phyloP scores from a whole-genome alignment of 2,329 filamentous ascomycete species.

The Blumeria graminis region DNA sequence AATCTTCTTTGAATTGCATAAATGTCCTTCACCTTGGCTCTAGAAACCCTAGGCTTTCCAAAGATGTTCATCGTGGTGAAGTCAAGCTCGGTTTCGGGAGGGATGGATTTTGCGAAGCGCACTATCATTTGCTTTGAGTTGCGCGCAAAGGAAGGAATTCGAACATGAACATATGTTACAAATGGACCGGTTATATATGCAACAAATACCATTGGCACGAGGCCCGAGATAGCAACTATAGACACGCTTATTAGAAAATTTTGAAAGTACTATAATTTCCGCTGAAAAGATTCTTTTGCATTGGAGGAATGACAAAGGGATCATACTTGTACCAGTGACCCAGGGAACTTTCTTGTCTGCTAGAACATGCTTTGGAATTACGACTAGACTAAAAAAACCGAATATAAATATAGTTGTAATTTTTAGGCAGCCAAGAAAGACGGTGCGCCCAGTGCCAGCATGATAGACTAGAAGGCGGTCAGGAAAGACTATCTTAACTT shows the following conservation, averaged over 20 bases:
- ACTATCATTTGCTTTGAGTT: slow-evolving; percentile 30
- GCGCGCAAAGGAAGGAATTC: slow-evolving; percentile 40
- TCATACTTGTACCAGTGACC: slow-evolving; percentile 10
- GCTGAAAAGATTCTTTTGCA: too few relatives aligned
- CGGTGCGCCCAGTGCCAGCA: slow-evolving; percentile 40
- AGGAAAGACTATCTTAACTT: slow-evolving; percentile 21
- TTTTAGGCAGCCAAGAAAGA: slow-evolving; percentile 46
- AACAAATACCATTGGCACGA: slow-evolving; percentile 40
- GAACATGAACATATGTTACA: slow-evolving; percentile 47
- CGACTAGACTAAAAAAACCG: slow-evolving; percentile 37
- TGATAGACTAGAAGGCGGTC: slow-evolving; percentile 48
- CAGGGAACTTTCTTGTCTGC: slow-evolving; percentile 10
- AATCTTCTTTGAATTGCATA: slow-evolving; percentile 10
- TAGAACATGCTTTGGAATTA: slow-evolving; percentile 22
- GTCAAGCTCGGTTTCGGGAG: slow-evolving; percentile 18
- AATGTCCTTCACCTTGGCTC: slow-evolving; percentile 11
- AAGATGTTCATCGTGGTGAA: slow-evolving; percentile 19
- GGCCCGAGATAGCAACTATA: slow-evolving; percentile 20
- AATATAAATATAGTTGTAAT: slow-evolving; percentile 47
- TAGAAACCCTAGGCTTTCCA: slow-evolving; percentile 16
- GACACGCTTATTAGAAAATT: too few relatives aligned
- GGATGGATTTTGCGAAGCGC: slow-evolving; percentile 24
- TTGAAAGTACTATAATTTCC: slow-evolving; percentile 1
- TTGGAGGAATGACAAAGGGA: not conserved
- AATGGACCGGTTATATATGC: slow-evolving; percentile 42